phyloP scores from a whole-genome alignment of 345 rosid genomes.

The Alliaria petiolata region DNA sequence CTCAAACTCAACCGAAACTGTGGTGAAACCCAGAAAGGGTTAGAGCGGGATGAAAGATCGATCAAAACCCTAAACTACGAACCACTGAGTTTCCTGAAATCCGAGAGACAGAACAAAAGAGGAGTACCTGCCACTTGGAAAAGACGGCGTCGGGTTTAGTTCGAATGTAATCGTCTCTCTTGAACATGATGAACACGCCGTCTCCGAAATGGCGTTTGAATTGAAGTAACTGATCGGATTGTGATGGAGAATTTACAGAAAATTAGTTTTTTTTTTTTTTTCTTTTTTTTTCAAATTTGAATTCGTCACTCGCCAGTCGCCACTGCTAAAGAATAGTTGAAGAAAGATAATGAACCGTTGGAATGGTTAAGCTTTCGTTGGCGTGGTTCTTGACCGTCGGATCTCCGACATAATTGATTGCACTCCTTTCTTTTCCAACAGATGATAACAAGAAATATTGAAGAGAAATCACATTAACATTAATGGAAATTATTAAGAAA shows the following conservation, averaged over 20 bases:
- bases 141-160: constrained; percentile 64
- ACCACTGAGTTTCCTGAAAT: neutral
- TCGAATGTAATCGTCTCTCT: constrained; percentile 58
- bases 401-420: neutral
- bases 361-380: neutral
- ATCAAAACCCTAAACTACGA: neutral
- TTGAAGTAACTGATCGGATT: neutral
- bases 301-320: neutral
- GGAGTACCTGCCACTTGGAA: constrained; percentile 69
- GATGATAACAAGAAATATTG: no score
- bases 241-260: neutral
- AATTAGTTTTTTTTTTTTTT: neutral
- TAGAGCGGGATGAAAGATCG: neutral
- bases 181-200: constrained; percentile 32
- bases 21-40: neutral
- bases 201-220: no score
- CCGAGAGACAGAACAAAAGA: neutral
- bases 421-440: neutral
- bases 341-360: neutral
- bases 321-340: neutral
- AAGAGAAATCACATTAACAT: no score
- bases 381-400: neutral
- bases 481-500: no score
- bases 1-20: neutral
- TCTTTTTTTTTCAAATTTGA: constrained; percentile 8